Evolutionary conservation across 306 rosid genomes (phyloP).

Genomic region (Cicer judaicum): DNA sequence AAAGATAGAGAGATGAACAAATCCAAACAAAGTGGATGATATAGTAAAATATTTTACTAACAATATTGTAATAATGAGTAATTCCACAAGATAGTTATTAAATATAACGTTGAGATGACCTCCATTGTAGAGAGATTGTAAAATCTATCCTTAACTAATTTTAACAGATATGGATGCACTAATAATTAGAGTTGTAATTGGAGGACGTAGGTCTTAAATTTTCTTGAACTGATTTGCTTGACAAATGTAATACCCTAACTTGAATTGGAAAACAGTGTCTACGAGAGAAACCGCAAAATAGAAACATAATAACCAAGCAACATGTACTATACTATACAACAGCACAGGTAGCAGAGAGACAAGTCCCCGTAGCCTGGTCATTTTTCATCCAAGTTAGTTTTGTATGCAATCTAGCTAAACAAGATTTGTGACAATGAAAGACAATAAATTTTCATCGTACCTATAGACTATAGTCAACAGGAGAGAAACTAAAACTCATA

Average conservation of each 20-base stretch:
- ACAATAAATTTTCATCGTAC: conserved; percentile 25
- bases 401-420: conserved; percentile 41
- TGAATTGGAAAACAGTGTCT: conserved; percentile 11
- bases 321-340: conserved; percentile 35
- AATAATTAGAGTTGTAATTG: background rate
- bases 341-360: conserved; percentile 30
- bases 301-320: conserved; percentile 28
- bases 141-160: background rate
- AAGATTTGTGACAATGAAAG: conserved; percentile 30
- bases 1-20: background rate
- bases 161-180: background rate
- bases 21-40: background rate
- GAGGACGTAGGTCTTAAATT: background rate
- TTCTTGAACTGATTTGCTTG: background rate
- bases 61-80: background rate
- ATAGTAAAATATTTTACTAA: background rate
- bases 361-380: conserved; percentile 24
- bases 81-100: background rate
- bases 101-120: background rate
- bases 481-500: conserved; percentile 37
- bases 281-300: background rate
- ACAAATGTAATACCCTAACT: background rate
- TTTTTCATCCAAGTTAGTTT: conserved; percentile 36
- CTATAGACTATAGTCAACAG: conserved; percentile 29
- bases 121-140: background rate